A percentile compares a stretch with the other conserved stretches of the same genome.
phyloP scores from a whole-genome alignment of 352 stramenopile species.

The Globisporangium mamillatum region DNA sequence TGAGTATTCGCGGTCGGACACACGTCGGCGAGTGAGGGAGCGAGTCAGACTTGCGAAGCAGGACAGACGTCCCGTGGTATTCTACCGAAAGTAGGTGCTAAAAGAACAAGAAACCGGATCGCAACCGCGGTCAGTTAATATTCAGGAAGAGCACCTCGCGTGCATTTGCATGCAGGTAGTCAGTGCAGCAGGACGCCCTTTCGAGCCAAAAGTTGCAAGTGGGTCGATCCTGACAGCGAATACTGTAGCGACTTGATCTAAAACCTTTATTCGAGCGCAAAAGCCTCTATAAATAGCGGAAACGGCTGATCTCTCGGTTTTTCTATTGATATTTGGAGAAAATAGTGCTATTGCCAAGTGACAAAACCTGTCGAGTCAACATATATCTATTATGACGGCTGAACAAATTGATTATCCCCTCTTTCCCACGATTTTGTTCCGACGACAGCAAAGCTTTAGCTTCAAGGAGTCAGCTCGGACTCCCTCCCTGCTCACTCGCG shows the following conservation, averaged over 20 bases:
- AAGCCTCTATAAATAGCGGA: neutral
- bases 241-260: neutral
- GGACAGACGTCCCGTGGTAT: neutral
- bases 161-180: neutral
- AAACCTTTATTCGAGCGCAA: neutral
- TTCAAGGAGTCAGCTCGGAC: conserved; percentile 19
- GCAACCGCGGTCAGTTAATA: neutral
- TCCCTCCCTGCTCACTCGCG: neutral
- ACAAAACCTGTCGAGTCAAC: neutral
- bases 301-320: neutral
- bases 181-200: neutral
- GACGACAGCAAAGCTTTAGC: neutral
- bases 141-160: neutral
- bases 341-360: neutral
- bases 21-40: neutral
- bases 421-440: conserved; percentile 1
- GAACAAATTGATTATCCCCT: neutral
- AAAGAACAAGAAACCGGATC: neutral
- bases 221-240: neutral
- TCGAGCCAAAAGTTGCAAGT: neutral
- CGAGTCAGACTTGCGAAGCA: conserved; percentile 1
- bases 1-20: neutral
- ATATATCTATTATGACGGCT: neutral
- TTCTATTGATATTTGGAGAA: neutral
- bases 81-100: neutral